phyloP scores from a whole-genome alignment of 2,329 filamentous ascomycete species.

The Lecanicillium sp. region DNA sequence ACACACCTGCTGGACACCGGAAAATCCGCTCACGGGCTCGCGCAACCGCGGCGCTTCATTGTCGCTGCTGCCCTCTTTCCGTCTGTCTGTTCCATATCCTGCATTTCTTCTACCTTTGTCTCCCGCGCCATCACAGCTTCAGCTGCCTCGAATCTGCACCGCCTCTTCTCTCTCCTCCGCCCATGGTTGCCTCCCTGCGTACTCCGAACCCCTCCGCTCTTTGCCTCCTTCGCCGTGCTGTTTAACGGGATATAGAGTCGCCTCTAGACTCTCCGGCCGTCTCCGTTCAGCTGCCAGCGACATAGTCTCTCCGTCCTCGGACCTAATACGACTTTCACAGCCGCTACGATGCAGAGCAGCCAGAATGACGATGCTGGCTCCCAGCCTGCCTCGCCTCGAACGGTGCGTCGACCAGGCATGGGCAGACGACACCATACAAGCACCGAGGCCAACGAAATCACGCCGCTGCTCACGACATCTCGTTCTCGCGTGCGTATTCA shows the following conservation, averaged over 20 bases:
- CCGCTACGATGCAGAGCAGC: constrained; percentile 21
- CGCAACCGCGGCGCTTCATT: not conserved
- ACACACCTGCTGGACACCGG: not conserved
- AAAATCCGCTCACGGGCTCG: not conserved
- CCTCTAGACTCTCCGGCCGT: too few relatives aligned
- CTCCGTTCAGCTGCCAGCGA: too few relatives aligned
- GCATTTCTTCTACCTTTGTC: not conserved
- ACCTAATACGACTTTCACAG: not conserved
- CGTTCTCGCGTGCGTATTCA: constrained; percentile 35
- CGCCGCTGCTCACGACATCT: constrained; percentile 32
- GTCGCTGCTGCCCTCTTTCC: not conserved
- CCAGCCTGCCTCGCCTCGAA: constrained; percentile 25
- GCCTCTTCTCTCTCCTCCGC: too few relatives aligned
- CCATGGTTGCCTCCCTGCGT: too few relatives aligned
- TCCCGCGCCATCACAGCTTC: too few relatives aligned
- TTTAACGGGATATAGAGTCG: too few relatives aligned
- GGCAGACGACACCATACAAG: constrained; percentile 18
- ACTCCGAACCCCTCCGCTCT: too few relatives aligned
- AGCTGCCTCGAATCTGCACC: too few relatives aligned
- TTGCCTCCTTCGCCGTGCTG: too few relatives aligned
- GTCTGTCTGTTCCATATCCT: not conserved
- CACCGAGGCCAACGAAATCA: constrained; percentile 33
- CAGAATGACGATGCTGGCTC: constrained; percentile 18
- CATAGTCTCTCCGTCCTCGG: too few relatives aligned
- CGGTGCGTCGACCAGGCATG: constrained; percentile 18